A percentile compares a stretch with the other conserved stretches of the same genome.
Conservation (phyloP, 768 basidiomycete genomes). For the Tylopilus sp. region DNA sequence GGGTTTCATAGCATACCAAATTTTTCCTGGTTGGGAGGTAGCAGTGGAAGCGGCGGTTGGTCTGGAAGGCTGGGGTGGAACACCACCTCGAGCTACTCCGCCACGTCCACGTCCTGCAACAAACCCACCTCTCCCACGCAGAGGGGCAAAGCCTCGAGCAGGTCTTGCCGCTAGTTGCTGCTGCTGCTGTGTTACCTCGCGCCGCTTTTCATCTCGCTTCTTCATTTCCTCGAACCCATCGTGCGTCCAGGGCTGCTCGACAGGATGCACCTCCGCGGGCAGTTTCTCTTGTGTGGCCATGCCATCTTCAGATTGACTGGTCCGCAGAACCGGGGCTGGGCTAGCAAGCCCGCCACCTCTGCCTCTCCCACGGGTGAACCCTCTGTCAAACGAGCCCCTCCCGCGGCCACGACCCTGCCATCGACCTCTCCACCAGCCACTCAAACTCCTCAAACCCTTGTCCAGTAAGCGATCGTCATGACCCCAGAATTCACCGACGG, state of each 20-base stretch:
- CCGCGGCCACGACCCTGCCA: conserved; percentile 72
- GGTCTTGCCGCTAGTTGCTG: conserved; percentile 28
- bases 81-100: conserved; percentile 43
- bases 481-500: conserved; percentile 90
- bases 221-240: conserved; percentile 90
- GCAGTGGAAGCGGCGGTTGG: conserved; percentile 25
- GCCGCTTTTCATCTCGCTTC: conserved; percentile 59
- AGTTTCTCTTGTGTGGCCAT: conserved; percentile 15
- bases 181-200: conserved; percentile 30
- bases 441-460: conserved; percentile 76
- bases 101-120: conserved; percentile 41
- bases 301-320: conserved; percentile 20
- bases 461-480: conserved; percentile 90
- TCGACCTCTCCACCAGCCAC: conserved; percentile 83
- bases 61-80: conserved; percentile 29
- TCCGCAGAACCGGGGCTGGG: conserved; percentile 6
- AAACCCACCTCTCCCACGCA: conserved; percentile 49
- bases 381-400: conserved; percentile 33
- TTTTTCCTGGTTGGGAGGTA: conserved; percentile 38
- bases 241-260: conserved; percentile 76
- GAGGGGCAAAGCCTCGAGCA: conserved; percentile 33
- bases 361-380: conserved; percentile 54
- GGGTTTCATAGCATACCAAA: conserved; percentile 74
- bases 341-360: conserved; percentile 43
- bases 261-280: conserved; percentile 44